A percentile compares a stretch with the other conserved stretches of the same genome.
Conservation (phyloP, 495 filamentous ascomycete species). For the Lindgomyces ingoldianus region DNA sequence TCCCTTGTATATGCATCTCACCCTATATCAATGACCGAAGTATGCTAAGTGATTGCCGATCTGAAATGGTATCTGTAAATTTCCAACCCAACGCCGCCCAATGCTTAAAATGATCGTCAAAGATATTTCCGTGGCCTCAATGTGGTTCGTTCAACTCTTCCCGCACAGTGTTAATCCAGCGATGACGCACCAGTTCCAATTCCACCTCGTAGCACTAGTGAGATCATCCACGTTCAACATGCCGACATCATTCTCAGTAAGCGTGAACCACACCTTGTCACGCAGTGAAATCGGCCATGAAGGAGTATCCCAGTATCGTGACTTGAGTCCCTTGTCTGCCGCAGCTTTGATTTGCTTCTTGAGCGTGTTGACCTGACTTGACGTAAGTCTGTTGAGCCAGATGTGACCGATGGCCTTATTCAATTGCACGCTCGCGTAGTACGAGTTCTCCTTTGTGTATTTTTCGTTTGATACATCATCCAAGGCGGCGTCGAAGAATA, state of each 20-base stretch:
- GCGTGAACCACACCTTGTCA: slow-evolving; percentile 27
- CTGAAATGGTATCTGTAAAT: too few species aligned
- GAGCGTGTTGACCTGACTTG: slow-evolving; percentile 19
- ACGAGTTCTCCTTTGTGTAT: slow-evolving; percentile 29
- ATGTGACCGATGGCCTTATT: slow-evolving; percentile 22
- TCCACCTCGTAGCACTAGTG: slow-evolving; percentile 30
- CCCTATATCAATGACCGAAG: too few species aligned
- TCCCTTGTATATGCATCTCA: too few species aligned
- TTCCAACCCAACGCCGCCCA: background rate
- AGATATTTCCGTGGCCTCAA: too few species aligned
- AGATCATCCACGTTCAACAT: slow-evolving; percentile 37
- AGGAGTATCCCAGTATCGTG: slow-evolving; percentile 34
- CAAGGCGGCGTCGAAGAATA: slow-evolving; percentile 34
- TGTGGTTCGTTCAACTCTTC: background rate
- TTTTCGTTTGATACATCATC: slow-evolving; percentile 10
- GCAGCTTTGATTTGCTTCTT: slow-evolving; percentile 28
- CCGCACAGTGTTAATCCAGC: slow-evolving; percentile 26
- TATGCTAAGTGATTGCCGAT: too few species aligned
- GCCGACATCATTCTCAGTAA: slow-evolving; percentile 23
- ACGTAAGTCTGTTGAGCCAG: slow-evolving; percentile 9
- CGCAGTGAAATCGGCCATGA: slow-evolving; percentile 29
- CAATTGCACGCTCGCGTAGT: slow-evolving; percentile 30
- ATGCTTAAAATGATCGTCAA: background rate
- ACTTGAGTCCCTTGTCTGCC: slow-evolving; percentile 21
- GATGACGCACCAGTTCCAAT: slow-evolving; percentile 35